Conservation (phyloP, 73 alveolate species). For the Tetrahymena thermophila region DNA sequence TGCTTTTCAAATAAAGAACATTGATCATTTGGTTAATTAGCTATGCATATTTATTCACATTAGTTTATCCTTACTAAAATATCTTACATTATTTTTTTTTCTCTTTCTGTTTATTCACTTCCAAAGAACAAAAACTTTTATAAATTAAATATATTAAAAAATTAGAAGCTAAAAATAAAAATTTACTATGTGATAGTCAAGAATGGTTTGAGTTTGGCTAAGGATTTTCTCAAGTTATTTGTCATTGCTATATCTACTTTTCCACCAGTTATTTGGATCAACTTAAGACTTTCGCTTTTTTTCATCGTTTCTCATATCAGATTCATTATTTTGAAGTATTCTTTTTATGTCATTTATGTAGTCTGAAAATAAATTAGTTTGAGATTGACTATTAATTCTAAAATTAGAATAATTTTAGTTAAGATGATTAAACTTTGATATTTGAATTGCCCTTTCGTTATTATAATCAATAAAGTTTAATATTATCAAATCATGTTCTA, state of each 20-base stretch:
- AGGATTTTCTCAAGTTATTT: neutral
- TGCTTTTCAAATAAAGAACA: neutral
- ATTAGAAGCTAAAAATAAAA: neutral
- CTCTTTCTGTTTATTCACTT: neutral
- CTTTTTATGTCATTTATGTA: neutral
- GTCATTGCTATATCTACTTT: neutral
- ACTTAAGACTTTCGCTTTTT: neutral
- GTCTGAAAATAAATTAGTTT: neutral
- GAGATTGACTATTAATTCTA: neutral
- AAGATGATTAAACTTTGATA: neutral
- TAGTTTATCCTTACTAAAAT: neutral
- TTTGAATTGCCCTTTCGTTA: neutral
- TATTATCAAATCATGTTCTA: neutral
- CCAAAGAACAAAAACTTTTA: neutral
- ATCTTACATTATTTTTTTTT: neutral
- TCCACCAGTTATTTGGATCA: neutral
- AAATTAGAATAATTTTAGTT: neutral
- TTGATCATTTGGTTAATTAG: neutral
- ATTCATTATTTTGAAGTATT: neutral
- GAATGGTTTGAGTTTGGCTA: neutral
- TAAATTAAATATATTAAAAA: neutral
- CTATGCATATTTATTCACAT: neutral
- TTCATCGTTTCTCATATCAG: neutral
- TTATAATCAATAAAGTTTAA: neutral
- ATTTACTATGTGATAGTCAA: neutral